These are phyloP conservation scores for Debaryomyces robertsiae DNA, from an alignment of 1,139 yeast genomes.

Conservation along the genomic window DNA sequence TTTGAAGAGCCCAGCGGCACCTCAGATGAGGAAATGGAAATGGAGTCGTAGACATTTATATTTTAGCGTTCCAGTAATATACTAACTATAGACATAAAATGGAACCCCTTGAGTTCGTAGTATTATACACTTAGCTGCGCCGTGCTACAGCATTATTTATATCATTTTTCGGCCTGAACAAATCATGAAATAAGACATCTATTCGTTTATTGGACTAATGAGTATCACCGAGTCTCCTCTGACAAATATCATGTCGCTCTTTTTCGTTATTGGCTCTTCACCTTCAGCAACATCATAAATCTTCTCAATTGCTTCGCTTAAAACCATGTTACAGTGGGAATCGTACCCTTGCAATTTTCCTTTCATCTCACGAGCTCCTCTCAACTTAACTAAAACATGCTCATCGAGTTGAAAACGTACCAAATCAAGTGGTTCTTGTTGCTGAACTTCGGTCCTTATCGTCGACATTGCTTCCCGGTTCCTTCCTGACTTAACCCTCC, in stretches of 20 bases:
- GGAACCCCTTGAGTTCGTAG: neutral
- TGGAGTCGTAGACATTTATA: neutral
- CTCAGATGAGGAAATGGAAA: conserved; percentile 19
- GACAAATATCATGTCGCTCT: conserved; percentile 88
- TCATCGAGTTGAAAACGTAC: conserved; percentile 88
- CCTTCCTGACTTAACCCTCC: neutral
- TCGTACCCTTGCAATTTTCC: conserved; percentile 95
- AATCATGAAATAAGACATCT: neutral
- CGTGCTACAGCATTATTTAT: neutral
- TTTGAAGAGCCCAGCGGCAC: conserved; percentile 15
- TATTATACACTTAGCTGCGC: conserved; percentile 5
- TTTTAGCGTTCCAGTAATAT: conserved; percentile 1
- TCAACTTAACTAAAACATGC: conserved; percentile 79
- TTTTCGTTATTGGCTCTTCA: conserved; percentile 52
- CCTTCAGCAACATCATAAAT: conserved; percentile 59
- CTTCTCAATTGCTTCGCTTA: conserved; percentile 90
- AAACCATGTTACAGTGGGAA: conserved; percentile 93
- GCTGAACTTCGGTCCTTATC: conserved; percentile 37
- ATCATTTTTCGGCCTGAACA: too few relatives aligned
- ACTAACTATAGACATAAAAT: conserved; percentile 4
- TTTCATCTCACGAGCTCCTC: conserved; percentile 93
- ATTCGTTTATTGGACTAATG: conserved; percentile 51
- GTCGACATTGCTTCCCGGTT: conserved; percentile 32
- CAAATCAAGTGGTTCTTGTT: conserved; percentile 76
- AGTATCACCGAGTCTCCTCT: conserved; percentile 95